phyloP scores from a whole-genome alignment of 2,329 filamentous ascomycete genomes.

The Fusarium ambrosium region DNA sequence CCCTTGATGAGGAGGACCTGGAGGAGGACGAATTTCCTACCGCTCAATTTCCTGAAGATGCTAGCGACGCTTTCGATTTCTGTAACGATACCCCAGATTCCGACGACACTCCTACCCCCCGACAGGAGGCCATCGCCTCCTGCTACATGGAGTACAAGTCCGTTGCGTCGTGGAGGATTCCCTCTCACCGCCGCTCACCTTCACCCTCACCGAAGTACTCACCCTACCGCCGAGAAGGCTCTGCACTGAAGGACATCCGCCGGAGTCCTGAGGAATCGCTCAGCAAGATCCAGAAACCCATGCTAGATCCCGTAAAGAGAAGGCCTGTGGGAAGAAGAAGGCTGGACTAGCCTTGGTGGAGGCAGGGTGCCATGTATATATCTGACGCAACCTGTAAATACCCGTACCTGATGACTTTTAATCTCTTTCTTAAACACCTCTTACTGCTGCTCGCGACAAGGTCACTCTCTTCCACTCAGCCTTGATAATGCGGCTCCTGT shows the following conservation, averaged over 20 bases:
- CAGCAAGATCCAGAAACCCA: slow-evolving; percentile 64
- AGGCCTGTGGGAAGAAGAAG: slow-evolving; percentile 58
- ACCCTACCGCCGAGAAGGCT: slow-evolving; percentile 47
- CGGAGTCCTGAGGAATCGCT: slow-evolving; percentile 62
- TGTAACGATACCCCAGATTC: slow-evolving; percentile 56
- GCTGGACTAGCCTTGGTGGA: slow-evolving; percentile 54
- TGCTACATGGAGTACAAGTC: slow-evolving; percentile 56
- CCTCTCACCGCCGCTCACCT: slow-evolving; percentile 51
- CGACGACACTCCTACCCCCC: slow-evolving; percentile 61
- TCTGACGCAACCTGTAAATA: slow-evolving; percentile 55
- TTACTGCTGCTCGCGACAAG: slow-evolving; percentile 24
- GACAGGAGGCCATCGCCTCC: slow-evolving; percentile 52
- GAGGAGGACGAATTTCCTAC: slow-evolving; percentile 55
- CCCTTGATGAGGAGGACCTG: slow-evolving; percentile 50
- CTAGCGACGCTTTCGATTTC: slow-evolving; percentile 52
- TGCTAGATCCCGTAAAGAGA: slow-evolving; percentile 56
- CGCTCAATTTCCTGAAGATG: slow-evolving; percentile 57
- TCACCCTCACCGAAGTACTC: slow-evolving; percentile 54
- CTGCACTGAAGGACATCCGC: slow-evolving; percentile 50
- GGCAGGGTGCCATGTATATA: slow-evolving; percentile 56
- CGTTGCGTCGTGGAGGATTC: slow-evolving; percentile 50
- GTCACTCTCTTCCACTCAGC: slow-evolving; percentile 34
- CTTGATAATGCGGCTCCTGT: slow-evolving; percentile 20
- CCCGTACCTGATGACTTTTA: slow-evolving; percentile 54
- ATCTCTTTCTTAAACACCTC: slow-evolving; percentile 41